A percentile compares a stretch with the other conserved stretches of the same genome.
Evolutionary conservation across 73 alveolate species (phyloP).

Genomic region (Tetrahymena borealis): DNA sequence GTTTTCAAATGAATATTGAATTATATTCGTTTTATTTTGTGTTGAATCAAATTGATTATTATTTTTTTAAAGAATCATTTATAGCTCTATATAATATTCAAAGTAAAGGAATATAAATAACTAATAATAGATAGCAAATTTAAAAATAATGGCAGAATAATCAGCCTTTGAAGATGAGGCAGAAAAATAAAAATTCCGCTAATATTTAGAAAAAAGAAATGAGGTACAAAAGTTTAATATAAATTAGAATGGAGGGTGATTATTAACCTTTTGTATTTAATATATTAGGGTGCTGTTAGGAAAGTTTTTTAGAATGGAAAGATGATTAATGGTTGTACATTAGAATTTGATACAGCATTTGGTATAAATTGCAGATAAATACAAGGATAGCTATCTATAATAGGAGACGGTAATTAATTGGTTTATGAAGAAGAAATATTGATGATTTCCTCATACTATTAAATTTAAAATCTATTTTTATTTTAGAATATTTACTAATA

Average conservation of each 20-base stretch:
- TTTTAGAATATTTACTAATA: too few relatives aligned
- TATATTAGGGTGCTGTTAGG: neutral
- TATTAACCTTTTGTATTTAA: neutral
- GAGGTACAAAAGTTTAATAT: neutral
- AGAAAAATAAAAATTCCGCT: constrained; percentile 2
- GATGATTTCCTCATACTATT: too few relatives aligned
- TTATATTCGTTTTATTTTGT: too few relatives aligned
- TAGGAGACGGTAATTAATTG: constrained; percentile 18
- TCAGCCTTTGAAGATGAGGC: constrained; percentile 35
- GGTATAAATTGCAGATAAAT: constrained; percentile 36
- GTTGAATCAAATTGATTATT: too few relatives aligned
- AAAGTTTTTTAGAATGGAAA: neutral
- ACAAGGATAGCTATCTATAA: constrained; percentile 3
- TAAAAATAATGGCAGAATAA: neutral
- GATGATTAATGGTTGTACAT: neutral
- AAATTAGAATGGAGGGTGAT: neutral
- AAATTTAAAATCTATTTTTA: too few relatives aligned
- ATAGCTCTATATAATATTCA: too few relatives aligned
- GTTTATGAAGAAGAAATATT: too few relatives aligned
- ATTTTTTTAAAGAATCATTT: too few relatives aligned
- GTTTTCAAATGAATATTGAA: too few relatives aligned
- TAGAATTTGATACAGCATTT: constrained; percentile 21
- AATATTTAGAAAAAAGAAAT: constrained; percentile 31
- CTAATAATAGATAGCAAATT: neutral
- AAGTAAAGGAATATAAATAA: neutral